A percentile compares a stretch with the other conserved stretches of the same genome.
Evolutionary conservation across 768 basidiomycete genomes (phyloP).

Genomic region (Rhodotorula taiwanensis): DNA sequence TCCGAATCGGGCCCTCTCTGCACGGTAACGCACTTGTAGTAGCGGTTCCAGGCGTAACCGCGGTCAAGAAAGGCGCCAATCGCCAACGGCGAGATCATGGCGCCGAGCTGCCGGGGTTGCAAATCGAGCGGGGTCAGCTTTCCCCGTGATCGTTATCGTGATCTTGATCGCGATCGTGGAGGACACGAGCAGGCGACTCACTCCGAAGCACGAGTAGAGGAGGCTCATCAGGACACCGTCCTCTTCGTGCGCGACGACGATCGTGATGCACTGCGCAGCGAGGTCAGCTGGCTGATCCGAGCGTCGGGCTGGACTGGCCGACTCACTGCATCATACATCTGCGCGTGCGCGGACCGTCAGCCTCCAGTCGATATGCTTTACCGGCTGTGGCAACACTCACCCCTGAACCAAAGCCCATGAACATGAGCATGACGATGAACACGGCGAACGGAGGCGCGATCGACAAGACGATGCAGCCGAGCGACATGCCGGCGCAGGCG

Average conservation of each 20-base stretch:
- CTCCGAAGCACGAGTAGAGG: slow-evolving; percentile 24
- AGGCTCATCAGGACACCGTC: slow-evolving; percentile 19
- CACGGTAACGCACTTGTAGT: slow-evolving; percentile 3
- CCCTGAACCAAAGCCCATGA: slow-evolving; percentile 31
- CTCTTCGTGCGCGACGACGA: slow-evolving; percentile 32
- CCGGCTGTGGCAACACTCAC: slow-evolving; percentile 7
- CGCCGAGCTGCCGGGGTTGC: slow-evolving; percentile 18
- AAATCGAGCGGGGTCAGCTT: not conserved
- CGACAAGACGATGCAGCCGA: slow-evolving; percentile 22
- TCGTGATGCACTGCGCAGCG: slow-evolving; percentile 34
- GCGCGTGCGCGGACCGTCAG: not conserved
- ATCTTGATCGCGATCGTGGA: no score
- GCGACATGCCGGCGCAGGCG: not conserved
- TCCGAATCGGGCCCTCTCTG: not conserved
- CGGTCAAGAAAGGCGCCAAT: slow-evolving; percentile 34
- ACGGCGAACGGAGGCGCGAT: slow-evolving; percentile 30
- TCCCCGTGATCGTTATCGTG: no score
- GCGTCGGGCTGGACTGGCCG: not conserved
- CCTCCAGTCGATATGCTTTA: no score
- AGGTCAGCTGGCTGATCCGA: no score
- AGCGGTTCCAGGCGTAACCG: slow-evolving; percentile 13
- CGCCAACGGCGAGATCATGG: slow-evolving; percentile 30
- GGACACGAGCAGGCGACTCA: not conserved
- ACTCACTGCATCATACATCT: not conserved
- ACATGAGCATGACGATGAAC: slow-evolving; percentile 21